phyloP scores from a whole-genome alignment of 257 asterid species.

The Anisodus acutangulus region DNA sequence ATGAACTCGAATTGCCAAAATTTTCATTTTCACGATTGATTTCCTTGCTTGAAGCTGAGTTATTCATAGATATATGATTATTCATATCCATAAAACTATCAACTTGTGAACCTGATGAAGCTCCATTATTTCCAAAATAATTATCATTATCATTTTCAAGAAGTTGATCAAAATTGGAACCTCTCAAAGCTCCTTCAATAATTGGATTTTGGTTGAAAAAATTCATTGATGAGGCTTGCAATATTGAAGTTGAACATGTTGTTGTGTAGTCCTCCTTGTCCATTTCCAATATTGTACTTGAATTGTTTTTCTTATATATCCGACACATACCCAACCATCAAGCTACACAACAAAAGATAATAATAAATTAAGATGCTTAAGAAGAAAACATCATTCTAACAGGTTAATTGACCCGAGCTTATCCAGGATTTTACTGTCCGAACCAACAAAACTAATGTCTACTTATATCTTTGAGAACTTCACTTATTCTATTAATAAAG shows the following conservation, averaged over 20 bases:
- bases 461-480: background rate
- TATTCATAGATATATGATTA: too few species aligned
- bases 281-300: constrained; percentile 28
- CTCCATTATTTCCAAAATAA: too few species aligned
- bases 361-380: too few species aligned
- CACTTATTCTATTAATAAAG: background rate
- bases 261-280: constrained; percentile 30
- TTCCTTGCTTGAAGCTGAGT: too few species aligned
- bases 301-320: constrained; percentile 46
- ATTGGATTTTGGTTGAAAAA: background rate
- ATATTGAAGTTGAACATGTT: constrained; percentile 8
- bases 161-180: background rate
- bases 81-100: too few species aligned
- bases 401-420: background rate
- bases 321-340: constrained; percentile 62
- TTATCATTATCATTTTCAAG: background rate
- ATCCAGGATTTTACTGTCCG: background rate
- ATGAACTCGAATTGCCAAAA: background rate
- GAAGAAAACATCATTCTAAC: background rate
- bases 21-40: background rate
- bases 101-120: too few species aligned
- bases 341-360: constrained; percentile 33
- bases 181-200: background rate
- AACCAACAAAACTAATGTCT: constrained; percentile 5
- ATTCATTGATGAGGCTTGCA: constrained; percentile 1